Conservation (phyloP, 2,329 filamentous ascomycete species). For the Cercospora sp. region DNA sequence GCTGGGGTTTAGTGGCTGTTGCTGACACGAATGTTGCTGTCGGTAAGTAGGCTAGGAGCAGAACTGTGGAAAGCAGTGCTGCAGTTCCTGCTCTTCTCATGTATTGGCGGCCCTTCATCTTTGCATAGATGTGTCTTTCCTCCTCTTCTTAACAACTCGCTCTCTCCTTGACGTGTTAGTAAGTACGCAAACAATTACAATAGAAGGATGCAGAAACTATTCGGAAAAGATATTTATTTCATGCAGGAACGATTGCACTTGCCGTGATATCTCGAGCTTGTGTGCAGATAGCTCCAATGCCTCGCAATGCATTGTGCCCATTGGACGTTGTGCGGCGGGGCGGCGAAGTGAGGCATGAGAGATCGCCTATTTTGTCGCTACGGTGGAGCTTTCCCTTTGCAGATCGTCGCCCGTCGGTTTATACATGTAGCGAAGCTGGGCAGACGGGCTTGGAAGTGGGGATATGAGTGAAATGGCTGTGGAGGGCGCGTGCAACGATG, state of each 20-base stretch:
- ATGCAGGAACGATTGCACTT: not conserved
- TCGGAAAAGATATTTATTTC: not conserved
- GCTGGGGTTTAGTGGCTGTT: not conserved
- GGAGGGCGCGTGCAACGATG: not conserved
- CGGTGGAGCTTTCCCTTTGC: not conserved
- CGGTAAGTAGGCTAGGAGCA: not conserved
- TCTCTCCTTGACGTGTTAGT: not conserved
- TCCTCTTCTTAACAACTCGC: not conserved
- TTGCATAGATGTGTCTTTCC: not conserved
- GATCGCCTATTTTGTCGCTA: not conserved
- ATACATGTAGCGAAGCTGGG: not conserved
- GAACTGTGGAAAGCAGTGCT: not conserved
- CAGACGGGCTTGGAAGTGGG: not conserved
- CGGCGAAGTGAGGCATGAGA: not conserved
- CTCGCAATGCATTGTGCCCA: not conserved
- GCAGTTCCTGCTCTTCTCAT: not conserved
- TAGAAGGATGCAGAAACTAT: not conserved
- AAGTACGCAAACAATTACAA: not conserved
- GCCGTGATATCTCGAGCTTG: not conserved
- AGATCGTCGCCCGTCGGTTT: not conserved
- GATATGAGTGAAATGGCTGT: not conserved
- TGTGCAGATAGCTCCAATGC: not conserved
- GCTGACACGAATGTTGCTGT: too few species aligned
- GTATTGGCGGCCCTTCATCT: not conserved
- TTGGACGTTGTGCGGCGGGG: not conserved